Percentiles rank a stretch among this genome's conserved stretches.
These are phyloP conservation scores for Naematelia encephala DNA, from an alignment of 768 basidiomycete species.

Conservation along the genomic window DNA sequence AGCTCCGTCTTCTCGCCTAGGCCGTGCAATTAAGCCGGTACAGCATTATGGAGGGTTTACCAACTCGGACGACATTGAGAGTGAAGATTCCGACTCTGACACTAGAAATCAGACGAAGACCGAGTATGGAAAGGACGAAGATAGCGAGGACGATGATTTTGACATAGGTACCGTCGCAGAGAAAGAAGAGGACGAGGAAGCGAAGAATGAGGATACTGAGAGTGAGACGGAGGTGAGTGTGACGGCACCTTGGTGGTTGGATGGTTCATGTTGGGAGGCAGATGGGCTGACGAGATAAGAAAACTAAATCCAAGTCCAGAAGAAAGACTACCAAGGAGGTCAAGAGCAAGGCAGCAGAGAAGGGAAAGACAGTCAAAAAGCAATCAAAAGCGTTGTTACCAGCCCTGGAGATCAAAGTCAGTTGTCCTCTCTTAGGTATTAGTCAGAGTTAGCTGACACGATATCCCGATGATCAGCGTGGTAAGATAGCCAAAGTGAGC, in stretches of 20 bases:
- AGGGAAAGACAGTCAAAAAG: neutral
- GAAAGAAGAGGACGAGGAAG: slow-evolving; percentile 4
- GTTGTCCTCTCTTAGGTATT: too few relatives aligned
- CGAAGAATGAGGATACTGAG: neutral
- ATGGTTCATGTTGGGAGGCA: neutral
- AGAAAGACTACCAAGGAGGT: neutral
- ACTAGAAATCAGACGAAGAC: slow-evolving; percentile 5
- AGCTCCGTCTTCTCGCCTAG: slow-evolving; percentile 13
- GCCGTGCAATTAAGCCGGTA: slow-evolving; percentile 10
- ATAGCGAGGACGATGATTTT: slow-evolving; percentile 10
- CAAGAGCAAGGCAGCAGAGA: neutral
- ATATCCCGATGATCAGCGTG: too few relatives aligned
- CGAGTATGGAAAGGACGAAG: slow-evolving; percentile 10
- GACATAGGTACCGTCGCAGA: slow-evolving; percentile 8
- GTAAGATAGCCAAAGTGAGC: too few relatives aligned
- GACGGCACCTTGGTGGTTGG: neutral
- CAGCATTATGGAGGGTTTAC: slow-evolving; percentile 12
- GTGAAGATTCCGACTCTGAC: slow-evolving; percentile 6
- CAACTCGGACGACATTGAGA: slow-evolving; percentile 10
- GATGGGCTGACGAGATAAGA: neutral
- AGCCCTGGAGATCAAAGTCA: too few relatives aligned
- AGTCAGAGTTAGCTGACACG: too few relatives aligned
- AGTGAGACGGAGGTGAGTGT: slow-evolving; percentile 1
- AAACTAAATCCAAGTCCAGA: neutral
- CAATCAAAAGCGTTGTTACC: too few relatives aligned